Evolutionary conservation across 2,329 filamentous ascomycete species (phyloP), one percentile per base, ranked within the genome.

Genomic region (Phialophora macrospora): DNA sequence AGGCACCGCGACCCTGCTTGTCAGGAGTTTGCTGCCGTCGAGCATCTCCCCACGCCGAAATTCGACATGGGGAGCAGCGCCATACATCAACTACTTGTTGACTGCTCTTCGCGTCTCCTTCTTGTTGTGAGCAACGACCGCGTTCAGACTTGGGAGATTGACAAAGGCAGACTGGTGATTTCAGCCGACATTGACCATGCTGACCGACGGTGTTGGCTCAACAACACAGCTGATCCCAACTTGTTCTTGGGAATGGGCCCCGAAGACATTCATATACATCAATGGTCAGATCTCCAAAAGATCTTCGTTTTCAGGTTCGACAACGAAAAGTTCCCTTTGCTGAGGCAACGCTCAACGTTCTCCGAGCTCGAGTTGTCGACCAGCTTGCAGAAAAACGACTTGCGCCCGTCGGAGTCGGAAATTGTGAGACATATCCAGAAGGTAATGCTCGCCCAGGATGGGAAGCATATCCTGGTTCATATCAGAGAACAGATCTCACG

Each of bases 31-130:
- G 24, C 44, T n/a, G 46, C 24, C n/a, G 34, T 48, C 22, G 28
- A 30, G 24, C 48, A 14, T 9, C 38, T 63, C 32, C 30, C 55
- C 49, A 49, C 9, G 17, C 64, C 64, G 11, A 63, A 56, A n/a
- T 30, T 63, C 32, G 22, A 48, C 4, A 30, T 63, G 11, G 55
- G 28, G n/a, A 26, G 32, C 4, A 14, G 55, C 9, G 46, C 64
- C 3, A 60, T 66, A 49, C 64, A 66, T 56, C 64, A 66, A 56
- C 24, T 66, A 24, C 46, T 63, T 8, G 0, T 66, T 6, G 48
- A 60, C 46, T n/a, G 14, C 9, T 60, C 60, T n/a, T 63, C 64
- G 4, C 28, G 41, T n/a, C 24, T 46, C 26, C 60, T 66, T 49
- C 60, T 66, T 34, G 55, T 63, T 11, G 32, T 66, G 12, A 63